Conservation (phyloP, 495 filamentous ascomycete genomes). For the Friedmanniomyces endolithicus region DNA sequence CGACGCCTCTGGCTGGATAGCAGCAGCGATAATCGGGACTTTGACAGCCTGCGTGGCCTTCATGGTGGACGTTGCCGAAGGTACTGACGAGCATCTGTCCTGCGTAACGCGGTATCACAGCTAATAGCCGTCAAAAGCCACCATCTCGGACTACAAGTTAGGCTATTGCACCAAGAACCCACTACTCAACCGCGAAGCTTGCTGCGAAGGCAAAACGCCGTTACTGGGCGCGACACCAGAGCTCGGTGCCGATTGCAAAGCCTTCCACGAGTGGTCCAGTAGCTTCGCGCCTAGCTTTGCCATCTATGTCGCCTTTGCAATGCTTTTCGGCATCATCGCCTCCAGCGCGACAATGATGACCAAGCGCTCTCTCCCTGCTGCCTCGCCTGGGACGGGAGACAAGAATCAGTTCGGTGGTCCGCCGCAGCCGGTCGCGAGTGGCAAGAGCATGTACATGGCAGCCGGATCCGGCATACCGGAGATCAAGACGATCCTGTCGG, state of each 20-base stretch:
- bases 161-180: slow-evolving; percentile 40
- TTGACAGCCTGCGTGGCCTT: slow-evolving; percentile 46
- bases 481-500: slow-evolving; percentile 48
- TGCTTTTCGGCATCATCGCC: slow-evolving; percentile 39
- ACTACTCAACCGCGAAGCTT: slow-evolving; percentile 37
- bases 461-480: slow-evolving; percentile 47
- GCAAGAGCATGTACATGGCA: slow-evolving; percentile 46
- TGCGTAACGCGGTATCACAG: too few species aligned
- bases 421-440: slow-evolving; percentile 16
- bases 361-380: slow-evolving; percentile 37
- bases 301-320: slow-evolving; percentile 40
- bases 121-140: too few species aligned
- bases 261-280: slow-evolving; percentile 36
- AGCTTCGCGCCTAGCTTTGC: slow-evolving; percentile 32
- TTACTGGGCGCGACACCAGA: slow-evolving; percentile 24
- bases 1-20: slow-evolving; percentile 40
- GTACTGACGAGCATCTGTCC: too few species aligned
- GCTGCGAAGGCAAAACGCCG: slow-evolving; percentile 31
- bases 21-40: slow-evolving; percentile 40
- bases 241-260: slow-evolving; percentile 24
- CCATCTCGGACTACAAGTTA: slow-evolving; percentile 43
- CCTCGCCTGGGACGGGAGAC: slow-evolving; percentile 23
- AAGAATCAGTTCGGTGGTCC: slow-evolving; percentile 11
- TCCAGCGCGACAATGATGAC: slow-evolving; percentile 42
- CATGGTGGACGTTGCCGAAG: slow-evolving; percentile 41